Evolutionary conservation across 2,329 filamentous ascomycete species (phyloP), one percentile per base, ranked within the genome.

Genomic region (Claviceps capensis): DNA sequence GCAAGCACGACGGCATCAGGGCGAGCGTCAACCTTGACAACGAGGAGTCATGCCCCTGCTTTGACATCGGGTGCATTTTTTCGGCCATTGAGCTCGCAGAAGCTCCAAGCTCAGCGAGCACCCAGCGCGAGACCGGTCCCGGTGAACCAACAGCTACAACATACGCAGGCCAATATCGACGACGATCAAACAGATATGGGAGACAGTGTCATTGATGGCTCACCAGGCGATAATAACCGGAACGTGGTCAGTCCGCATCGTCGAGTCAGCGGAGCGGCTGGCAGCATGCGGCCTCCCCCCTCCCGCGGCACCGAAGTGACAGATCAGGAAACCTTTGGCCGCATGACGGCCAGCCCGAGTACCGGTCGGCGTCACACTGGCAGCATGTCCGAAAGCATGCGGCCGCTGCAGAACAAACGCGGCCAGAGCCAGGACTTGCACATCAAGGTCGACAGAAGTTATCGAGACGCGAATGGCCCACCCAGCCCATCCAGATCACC

Each of bases 1-100:
- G 67, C 69, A 14, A 68, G 67, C 52, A 65, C 72, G 34, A 72
- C 66, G 58, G 76, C 76, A 57, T 84, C 74, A 50, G 76, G 74
- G 16, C 62, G 61, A 49, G 55, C 65, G 22, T 60, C 62, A 2
- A 91, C 83, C 58, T 76, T 86, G 43, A 75, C 85, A 46, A 89
- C 84, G 64, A 80, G 84, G 62, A 93, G 87, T 43, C 93, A 98
- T 73, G 89, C 95, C 19, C 90, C 93, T 1, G 89, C 86, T 1
- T 72, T 98, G 50, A 85, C 88, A 2, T 89, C 88, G 16, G 86
- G 91, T 62, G 91, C 88, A 51, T 97, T 98, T 71, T 95, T 95
- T 64, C 85, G 85, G 22, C 93, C 93, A 41, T 95, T 98, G 88
- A 97, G 90, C 70, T 95, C 91, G 23, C 89, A 95, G 66, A 85